Conservation (phyloP, 2,329 filamentous ascomycete species). For the Penicillium griseofulvum region DNA sequence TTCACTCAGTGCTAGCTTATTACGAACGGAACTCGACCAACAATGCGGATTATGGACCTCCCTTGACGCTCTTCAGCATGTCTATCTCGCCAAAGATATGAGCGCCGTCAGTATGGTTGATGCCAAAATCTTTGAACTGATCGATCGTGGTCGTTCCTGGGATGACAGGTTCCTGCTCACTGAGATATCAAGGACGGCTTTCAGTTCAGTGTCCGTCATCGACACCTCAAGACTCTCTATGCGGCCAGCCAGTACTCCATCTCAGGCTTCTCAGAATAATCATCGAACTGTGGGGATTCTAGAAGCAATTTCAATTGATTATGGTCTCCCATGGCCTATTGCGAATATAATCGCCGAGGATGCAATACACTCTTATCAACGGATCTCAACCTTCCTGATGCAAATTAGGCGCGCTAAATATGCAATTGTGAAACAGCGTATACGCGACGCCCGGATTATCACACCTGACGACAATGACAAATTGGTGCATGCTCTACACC, state of each 20-base stretch:
- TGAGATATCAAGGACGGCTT: conserved; percentile 71
- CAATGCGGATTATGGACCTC: conserved; percentile 65
- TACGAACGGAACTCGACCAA: conserved; percentile 66
- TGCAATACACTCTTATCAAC: conserved; percentile 65
- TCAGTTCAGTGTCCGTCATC: conserved; percentile 52
- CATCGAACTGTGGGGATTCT: conserved; percentile 62
- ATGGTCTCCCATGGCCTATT: conserved; percentile 64
- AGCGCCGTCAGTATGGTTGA: conserved; percentile 65
- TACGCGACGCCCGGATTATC: conserved; percentile 28
- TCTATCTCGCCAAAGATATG: conserved; percentile 78
- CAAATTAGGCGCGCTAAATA: conserved; percentile 72
- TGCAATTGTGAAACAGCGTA: conserved; percentile 57
- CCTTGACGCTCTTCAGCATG: conserved; percentile 64
- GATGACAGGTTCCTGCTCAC: conserved; percentile 79
- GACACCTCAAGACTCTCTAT: conserved; percentile 64
- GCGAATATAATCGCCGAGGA: conserved; percentile 70
- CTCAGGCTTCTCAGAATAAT: conserved; percentile 44
- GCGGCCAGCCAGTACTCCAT: conserved; percentile 45
- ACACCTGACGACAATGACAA: conserved; percentile 37
- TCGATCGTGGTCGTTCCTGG: conserved; percentile 66
- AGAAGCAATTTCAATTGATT: conserved; percentile 63
- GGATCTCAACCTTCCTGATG: conserved; percentile 71
- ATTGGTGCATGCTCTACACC: conserved; percentile 54
- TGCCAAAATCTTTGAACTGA: conserved; percentile 67
- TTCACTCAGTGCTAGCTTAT: conserved; percentile 62